These are phyloP conservation scores for Curvularia hawaiiensis DNA, from an alignment of 2,329 filamentous ascomycete genomes.

Conservation along the genomic window DNA sequence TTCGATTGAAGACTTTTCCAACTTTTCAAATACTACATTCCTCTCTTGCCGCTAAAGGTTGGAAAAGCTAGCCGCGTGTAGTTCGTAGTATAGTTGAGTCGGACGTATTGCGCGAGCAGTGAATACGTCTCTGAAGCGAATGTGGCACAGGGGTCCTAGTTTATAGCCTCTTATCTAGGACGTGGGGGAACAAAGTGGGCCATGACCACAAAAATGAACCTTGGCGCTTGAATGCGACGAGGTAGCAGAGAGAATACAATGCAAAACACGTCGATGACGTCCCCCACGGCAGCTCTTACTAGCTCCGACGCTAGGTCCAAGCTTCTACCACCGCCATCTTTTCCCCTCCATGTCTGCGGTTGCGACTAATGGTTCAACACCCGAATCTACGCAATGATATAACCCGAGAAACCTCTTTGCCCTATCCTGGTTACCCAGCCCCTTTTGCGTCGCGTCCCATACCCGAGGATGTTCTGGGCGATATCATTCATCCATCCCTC, in stretches of 20 bases:
- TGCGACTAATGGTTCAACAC: neutral
- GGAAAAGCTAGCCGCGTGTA: neutral
- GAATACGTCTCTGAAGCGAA: neutral
- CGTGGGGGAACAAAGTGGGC: neutral
- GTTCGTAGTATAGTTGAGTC: neutral
- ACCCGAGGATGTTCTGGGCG: conserved; percentile 30
- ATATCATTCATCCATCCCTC: conserved; percentile 10
- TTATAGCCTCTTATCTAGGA: neutral
- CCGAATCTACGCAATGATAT: conserved; percentile 13
- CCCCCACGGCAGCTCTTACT: neutral
- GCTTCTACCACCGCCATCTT: conserved; percentile 16
- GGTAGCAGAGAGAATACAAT: too few relatives aligned
- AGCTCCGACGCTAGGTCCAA: conserved; percentile 17
- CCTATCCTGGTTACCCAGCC: neutral
- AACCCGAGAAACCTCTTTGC: neutral
- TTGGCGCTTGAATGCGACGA: too few relatives aligned
- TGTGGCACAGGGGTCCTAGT: neutral
- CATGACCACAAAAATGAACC: neutral
- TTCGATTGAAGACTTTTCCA: too few relatives aligned
- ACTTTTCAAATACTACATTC: too few relatives aligned
- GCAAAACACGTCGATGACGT: conserved; percentile 3
- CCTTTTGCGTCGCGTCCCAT: conserved; percentile 1
- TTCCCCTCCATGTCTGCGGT: conserved; percentile 9
- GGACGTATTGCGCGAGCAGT: neutral
- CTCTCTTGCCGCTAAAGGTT: neutral